Conservation (phyloP, 164 flowering plant genomes). For the Nymphaea thermarum region DNA sequence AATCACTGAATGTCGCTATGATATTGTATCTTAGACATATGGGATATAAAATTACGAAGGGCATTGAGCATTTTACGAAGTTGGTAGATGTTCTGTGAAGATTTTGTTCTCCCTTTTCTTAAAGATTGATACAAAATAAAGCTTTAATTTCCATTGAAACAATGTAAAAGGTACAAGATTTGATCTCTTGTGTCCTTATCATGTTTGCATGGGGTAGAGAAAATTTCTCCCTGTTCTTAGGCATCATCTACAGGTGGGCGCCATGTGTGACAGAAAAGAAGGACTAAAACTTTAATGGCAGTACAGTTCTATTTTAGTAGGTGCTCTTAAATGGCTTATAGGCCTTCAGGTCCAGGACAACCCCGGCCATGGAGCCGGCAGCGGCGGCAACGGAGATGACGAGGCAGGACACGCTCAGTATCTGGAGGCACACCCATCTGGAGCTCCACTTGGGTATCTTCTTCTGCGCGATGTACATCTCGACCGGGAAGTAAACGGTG, state of each 20-base stretch:
- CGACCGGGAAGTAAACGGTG: constrained; percentile 55
- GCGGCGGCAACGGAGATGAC: constrained; percentile 35
- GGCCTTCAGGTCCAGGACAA: constrained; percentile 30
- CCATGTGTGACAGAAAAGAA: neutral
- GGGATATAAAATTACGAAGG: too few relatives aligned
- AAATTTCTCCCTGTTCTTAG: neutral
- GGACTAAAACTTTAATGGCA: neutral
- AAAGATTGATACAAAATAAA: too few relatives aligned
- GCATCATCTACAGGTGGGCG: neutral
- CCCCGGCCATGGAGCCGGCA: constrained; percentile 45
- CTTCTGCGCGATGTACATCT: constrained; percentile 52
- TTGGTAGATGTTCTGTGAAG: too few relatives aligned
- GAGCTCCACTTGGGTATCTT: constrained; percentile 46
- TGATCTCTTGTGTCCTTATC: neutral
- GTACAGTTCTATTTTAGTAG: constrained; percentile 10
- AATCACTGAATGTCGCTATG: too few relatives aligned
- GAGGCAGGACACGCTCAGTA: constrained; percentile 40
- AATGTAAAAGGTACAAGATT: neutral
- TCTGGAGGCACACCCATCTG: constrained; percentile 44
- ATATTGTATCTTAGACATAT: too few relatives aligned
- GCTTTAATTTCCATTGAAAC: too few relatives aligned
- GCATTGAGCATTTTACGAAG: too few relatives aligned
- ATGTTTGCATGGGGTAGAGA: neutral
- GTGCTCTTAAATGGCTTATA: constrained; percentile 35
- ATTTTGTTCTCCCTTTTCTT: too few relatives aligned